A percentile compares a stretch with the other conserved stretches of the same genome.
phyloP scores from a whole-genome alignment of 1,284 basidiomycete species.

The Cutaneotrichosporon daszewskae region DNA sequence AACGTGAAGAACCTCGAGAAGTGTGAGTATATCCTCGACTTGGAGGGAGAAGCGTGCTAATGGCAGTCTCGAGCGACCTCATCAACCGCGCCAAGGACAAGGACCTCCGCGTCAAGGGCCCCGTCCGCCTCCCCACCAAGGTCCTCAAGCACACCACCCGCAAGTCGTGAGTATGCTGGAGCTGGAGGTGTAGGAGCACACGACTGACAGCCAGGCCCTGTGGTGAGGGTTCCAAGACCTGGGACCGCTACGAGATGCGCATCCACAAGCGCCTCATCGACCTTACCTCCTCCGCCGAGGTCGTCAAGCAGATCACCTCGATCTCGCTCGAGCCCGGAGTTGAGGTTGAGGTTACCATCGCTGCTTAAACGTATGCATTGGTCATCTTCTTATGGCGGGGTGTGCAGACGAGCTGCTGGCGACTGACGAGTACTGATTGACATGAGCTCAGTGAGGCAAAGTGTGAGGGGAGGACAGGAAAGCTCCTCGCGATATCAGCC shows the following conservation, averaged over 20 bases:
- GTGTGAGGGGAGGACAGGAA: too few relatives aligned
- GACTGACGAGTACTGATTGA: too few relatives aligned
- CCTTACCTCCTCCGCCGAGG: slow-evolving; percentile 95
- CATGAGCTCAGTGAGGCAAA: too few relatives aligned
- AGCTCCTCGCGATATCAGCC: too few relatives aligned
- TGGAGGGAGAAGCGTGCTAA: too few relatives aligned
- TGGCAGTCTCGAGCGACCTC: slow-evolving; percentile 83
- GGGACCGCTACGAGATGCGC: slow-evolving; percentile 99
- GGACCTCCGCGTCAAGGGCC: slow-evolving; percentile 98
- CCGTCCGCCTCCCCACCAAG: slow-evolving; percentile 98
- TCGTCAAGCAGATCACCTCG: slow-evolving; percentile 99
- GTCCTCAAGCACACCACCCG: slow-evolving; percentile 97
- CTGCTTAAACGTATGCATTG: slow-evolving; percentile 43
- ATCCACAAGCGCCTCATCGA: slow-evolving; percentile 99
- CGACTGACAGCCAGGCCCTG: slow-evolving; percentile 62
- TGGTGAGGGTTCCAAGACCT: slow-evolving; percentile 99
- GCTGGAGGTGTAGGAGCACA: too few relatives aligned
- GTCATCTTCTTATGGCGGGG: neutral
- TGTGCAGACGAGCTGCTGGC: neutral
- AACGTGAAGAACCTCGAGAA: slow-evolving; percentile 99
- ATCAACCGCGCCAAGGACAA: slow-evolving; percentile 99
- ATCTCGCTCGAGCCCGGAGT: slow-evolving; percentile 99
- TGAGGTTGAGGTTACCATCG: slow-evolving; percentile 99
- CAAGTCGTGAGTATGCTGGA: slow-evolving; percentile 76
- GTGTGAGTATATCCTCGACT: slow-evolving; percentile 67